Evolutionary conservation across 1,139 yeast genomes (phyloP).

Genomic region (Magnusiomyces tetraspermus): DNA sequence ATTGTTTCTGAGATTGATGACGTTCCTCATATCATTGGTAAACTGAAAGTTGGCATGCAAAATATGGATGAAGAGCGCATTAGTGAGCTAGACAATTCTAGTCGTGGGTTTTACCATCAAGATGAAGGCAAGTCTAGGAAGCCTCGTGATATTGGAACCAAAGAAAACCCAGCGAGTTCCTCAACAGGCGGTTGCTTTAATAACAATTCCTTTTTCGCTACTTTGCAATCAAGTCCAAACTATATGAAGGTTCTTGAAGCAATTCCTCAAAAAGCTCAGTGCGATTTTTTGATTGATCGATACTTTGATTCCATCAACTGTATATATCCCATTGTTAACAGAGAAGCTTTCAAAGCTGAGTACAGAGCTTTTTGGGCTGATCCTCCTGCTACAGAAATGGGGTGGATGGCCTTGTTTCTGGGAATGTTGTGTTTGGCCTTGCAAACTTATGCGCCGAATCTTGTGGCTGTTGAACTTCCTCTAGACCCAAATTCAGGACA

Average conservation of each 20-base stretch:
- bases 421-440: constrained; percentile 27
- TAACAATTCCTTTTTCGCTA: constrained; percentile 5
- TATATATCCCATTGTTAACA: constrained; percentile 26
- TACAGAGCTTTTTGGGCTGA: constrained; percentile 27
- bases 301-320: constrained; percentile 27
- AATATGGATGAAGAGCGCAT: not conserved
- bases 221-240: constrained; percentile 6
- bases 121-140: not conserved
- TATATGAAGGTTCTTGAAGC: constrained; percentile 22
- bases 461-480: constrained; percentile 1
- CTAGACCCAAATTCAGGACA: not conserved
- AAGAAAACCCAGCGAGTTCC: constrained; percentile 3
- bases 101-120: not conserved
- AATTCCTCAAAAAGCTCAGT: constrained; percentile 23
- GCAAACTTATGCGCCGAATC: constrained; percentile 23
- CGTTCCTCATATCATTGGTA: constrained; percentile 24
- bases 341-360: constrained; percentile 25
- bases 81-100: not conserved
- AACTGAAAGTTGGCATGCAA: constrained; percentile 10
- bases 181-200: constrained; percentile 9
- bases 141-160: not conserved
- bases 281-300: constrained; percentile 25
- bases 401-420: constrained; percentile 28
- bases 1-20: constrained; percentile 28
- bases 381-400: constrained; percentile 25